phyloP scores from a whole-genome alignment of 148 eudicot genomes.

The Rhododendron mucronatum region DNA sequence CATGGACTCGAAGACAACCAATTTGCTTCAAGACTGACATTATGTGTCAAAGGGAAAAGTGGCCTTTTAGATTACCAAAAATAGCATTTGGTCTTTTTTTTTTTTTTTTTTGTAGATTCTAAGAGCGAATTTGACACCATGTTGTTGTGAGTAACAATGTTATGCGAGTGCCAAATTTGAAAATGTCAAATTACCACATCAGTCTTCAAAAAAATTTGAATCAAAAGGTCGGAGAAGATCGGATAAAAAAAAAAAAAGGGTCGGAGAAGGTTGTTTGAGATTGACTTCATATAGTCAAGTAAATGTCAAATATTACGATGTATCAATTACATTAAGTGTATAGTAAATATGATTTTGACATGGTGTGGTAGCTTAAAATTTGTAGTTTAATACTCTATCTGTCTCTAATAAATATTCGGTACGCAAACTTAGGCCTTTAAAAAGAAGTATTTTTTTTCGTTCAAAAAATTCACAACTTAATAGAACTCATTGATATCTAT shows the following conservation, averaged over 20 bases:
- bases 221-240: too few species aligned
- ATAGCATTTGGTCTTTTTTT: background rate
- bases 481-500: too few species aligned
- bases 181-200: too few species aligned
- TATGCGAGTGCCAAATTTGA: too few species aligned
- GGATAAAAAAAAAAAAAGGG: too few species aligned
- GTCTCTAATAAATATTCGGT: too few species aligned
- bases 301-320: background rate
- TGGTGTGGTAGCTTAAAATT: background rate
- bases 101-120: too few species aligned
- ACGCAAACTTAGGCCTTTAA: too few species aligned
- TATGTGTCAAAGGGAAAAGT: background rate
- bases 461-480: too few species aligned
- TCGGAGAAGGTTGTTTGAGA: background rate
- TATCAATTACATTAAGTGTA: too few species aligned
- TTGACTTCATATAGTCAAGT: background rate
- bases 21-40: background rate
- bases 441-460: too few species aligned
- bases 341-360: background rate
- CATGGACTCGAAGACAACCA: background rate
- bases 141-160: background rate
- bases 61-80: background rate
- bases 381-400: background rate
- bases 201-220: too few species aligned
- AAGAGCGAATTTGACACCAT: background rate